Evolutionary conservation across 345 rosid genomes (phyloP).

Genomic region (Gossypium bickii): DNA sequence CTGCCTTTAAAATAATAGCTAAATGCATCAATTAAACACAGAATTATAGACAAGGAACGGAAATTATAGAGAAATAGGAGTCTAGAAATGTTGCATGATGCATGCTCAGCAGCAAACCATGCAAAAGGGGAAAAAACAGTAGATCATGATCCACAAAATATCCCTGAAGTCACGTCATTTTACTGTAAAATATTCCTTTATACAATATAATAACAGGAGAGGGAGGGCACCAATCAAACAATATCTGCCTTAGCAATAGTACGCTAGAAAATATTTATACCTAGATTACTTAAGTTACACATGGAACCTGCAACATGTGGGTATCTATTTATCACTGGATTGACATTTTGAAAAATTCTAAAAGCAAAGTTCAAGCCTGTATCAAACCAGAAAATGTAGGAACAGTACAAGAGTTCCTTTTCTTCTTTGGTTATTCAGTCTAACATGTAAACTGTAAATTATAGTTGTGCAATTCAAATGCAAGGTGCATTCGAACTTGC

Average conservation of each 20-base stretch:
- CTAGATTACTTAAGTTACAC: not conserved
- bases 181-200: not conserved
- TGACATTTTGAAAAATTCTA: not conserved
- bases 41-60: not conserved
- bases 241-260: not conserved
- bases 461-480: not conserved
- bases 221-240: not conserved
- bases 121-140: not conserved
- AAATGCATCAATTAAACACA: too few species aligned
- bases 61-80: not conserved
- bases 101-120: not conserved
- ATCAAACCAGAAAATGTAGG: not conserved
- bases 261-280: not conserved
- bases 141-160: not conserved
- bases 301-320: not conserved
- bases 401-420: not conserved
- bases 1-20: not conserved
- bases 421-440: not conserved
- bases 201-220: not conserved
- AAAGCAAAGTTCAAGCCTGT: not conserved
- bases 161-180: not conserved
- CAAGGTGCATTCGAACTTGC: not conserved
- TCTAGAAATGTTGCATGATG: conserved; percentile 1
- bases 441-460: not conserved
- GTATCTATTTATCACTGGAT: not conserved